Evolutionary conservation across 2,329 filamentous ascomycete species (phyloP).

Genomic region (Neonectria hederae): DNA sequence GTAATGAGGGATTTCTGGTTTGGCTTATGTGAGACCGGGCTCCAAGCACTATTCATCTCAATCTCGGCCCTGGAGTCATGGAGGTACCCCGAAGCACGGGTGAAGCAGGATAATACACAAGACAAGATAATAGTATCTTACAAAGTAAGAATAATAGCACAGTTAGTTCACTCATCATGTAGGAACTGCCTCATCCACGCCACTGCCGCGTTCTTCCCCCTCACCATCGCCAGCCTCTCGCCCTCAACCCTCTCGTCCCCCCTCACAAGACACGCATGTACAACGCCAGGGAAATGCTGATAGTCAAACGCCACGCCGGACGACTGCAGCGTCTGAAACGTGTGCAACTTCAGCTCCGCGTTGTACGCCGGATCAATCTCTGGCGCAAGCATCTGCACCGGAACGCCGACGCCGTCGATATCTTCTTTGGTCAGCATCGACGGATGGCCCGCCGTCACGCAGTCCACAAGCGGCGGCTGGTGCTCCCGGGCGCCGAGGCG

Average conservation of each 20-base stretch:
- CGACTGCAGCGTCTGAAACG: slow-evolving; percentile 48
- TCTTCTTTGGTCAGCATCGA: slow-evolving; percentile 54
- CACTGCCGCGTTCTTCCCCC: slow-evolving; percentile 55
- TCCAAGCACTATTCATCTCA: too few species aligned
- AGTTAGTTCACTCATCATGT: neutral
- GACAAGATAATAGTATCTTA: too few species aligned
- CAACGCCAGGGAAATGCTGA: slow-evolving; percentile 56
- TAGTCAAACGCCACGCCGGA: slow-evolving; percentile 54
- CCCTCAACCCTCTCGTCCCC: slow-evolving; percentile 48
- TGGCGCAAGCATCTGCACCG: slow-evolving; percentile 62
- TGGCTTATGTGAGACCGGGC: too few species aligned
- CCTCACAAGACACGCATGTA: slow-evolving; percentile 53
- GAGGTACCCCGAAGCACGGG: too few species aligned
- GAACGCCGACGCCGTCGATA: slow-evolving; percentile 56
- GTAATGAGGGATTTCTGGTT: too few species aligned
- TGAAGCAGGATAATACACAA: too few species aligned
- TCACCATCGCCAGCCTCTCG: slow-evolving; percentile 53
- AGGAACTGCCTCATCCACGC: slow-evolving; percentile 48
- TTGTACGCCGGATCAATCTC: slow-evolving; percentile 55
- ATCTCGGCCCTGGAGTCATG: too few species aligned
- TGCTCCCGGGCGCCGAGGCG: slow-evolving; percentile 53
- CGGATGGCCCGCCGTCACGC: slow-evolving; percentile 56
- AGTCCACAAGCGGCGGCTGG: slow-evolving; percentile 53
- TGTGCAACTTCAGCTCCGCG: slow-evolving; percentile 53
- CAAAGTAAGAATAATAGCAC: too few species aligned